Percentiles rank a stretch among this genome's conserved stretches.
Evolutionary conservation across 2,329 filamentous ascomycete genomes (phyloP).

Genomic region (Talaromyces sp.): DNA sequence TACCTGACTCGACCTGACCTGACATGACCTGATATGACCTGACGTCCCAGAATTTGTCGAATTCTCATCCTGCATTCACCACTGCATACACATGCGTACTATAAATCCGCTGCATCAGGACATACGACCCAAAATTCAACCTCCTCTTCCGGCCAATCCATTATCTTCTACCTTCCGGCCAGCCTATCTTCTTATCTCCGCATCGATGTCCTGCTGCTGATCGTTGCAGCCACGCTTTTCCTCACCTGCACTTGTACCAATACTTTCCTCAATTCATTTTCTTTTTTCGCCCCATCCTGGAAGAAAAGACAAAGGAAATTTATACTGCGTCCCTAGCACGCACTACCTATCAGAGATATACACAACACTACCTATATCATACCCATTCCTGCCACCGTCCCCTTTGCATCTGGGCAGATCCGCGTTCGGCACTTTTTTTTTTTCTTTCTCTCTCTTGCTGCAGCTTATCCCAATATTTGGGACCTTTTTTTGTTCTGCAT

Average conservation of each 20-base stretch:
- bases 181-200: slow-evolving; percentile 5
- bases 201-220: background rate
- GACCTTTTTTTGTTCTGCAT: slow-evolving; percentile 2
- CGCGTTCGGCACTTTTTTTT: slow-evolving; percentile 7
- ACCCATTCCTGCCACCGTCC: background rate
- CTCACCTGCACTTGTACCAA: background rate
- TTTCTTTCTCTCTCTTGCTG: slow-evolving; percentile 8
- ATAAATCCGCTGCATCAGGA: background rate
- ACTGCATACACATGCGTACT: background rate
- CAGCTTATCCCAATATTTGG: slow-evolving; percentile 24
- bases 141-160: background rate
- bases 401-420: slow-evolving; percentile 10
- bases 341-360: background rate
- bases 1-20: background rate
- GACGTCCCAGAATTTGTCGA: background rate
- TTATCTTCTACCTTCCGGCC: background rate
- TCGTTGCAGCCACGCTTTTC: background rate
- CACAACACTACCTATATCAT: background rate
- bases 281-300: background rate
- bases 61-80: slow-evolving; percentile 1
- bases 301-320: background rate
- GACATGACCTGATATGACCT: background rate
- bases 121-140: background rate
- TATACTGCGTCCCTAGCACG: background rate
- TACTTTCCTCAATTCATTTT: background rate